Evolutionary conservation across 345 rosid genomes (phyloP), one percentile per base, ranked within the genome.

Genomic region (Populus tremula): DNA sequence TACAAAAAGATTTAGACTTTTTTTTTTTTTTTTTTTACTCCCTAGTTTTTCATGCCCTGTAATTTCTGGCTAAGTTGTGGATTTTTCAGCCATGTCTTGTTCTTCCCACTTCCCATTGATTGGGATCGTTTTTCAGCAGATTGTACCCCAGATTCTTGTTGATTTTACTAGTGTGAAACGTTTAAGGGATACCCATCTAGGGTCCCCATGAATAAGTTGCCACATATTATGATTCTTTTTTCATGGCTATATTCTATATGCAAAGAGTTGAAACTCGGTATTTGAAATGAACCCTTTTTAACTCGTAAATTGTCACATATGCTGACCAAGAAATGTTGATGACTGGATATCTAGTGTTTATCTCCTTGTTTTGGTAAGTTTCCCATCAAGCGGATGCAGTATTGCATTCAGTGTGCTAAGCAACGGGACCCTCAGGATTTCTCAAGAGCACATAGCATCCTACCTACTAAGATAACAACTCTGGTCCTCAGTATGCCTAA

Each of bases 151-250:
- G 83, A 79, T 80, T 87, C 79, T 82, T 85, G 79, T 80, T 80
- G 79, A 82, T 80, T 89, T 87, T 65, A 85, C 78, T 81, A 82
- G 89, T 81, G 85, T 83, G 88, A 87, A 83, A 82, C 82, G 62
- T 78, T 81, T 41, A 50, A 72, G 82, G 87, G 78, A 79, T 81
- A 78, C 86, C 84, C 80, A 84, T 78, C 79, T 84, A 84, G 86
- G 88, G 85, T 80, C 79, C 85, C 78, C 78, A n/a, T 29, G 75
- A 87, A 87, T 86, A 86, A 87, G 86, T 82, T 80, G 79, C 74
- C 38, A 71, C 76, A 77, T 74, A 77, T 77, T 77, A 70, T 75
- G 23, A 77, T 86, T 84, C 84, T 82, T 82, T 83, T 77, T 49
- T 62, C 36, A 6, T 47, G 43, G 54, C 25, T 77, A 68, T 72